Evolutionary conservation across 441 rosid genomes (phyloP), one percentile per base, ranked within the genome.

Genomic region (Monsonia emarginata): DNA sequence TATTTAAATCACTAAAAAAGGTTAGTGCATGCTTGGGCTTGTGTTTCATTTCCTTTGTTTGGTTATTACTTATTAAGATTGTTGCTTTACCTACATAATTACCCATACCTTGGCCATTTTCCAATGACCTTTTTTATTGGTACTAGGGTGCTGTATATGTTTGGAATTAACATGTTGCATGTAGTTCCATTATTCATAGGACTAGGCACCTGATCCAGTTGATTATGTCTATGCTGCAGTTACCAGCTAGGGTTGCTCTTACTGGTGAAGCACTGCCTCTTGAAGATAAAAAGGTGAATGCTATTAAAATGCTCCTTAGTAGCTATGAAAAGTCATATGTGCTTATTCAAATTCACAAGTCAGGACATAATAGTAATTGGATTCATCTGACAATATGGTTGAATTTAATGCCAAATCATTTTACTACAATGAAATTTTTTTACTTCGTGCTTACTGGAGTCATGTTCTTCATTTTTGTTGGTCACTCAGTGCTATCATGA

Each of bases 241-340:
- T 82, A 64, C 95, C 98, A 9, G 74, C 82, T 61, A 78, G 89
- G 69, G 83, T 88, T 77, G 97, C 96, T 78, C 70, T 93, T 65
- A 85, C 79, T 13, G 97, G 98, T 66, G 92, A 90, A 67, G 77
- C 86, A 46, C 36, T 76, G 67, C 85, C 90, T 78, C 87, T 93
- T 63, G 81, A 73, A 50, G 88, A 81, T 57, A 82, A 83, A 74
- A 87, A 84, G 88, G 97, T 88, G 68, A 70, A 66, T 50, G 57
- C 21, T 64, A 68, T 24, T 30, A 32, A 11, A 38, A 64, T 58
- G 57, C 21, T 65, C 72, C 64, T 11, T 34, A 50, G 2, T 42
- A 21, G 9, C 19, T 13, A 24, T 22, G 52, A 40, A 32, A 71
- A 25, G 28, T 59, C 16, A 22, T 28, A 58, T 18, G 24, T 40